A percentile compares a stretch with the other conserved stretches of the same genome.
phyloP scores from a whole-genome alignment of 257 asterid species.

The Fraxinus anomala region DNA sequence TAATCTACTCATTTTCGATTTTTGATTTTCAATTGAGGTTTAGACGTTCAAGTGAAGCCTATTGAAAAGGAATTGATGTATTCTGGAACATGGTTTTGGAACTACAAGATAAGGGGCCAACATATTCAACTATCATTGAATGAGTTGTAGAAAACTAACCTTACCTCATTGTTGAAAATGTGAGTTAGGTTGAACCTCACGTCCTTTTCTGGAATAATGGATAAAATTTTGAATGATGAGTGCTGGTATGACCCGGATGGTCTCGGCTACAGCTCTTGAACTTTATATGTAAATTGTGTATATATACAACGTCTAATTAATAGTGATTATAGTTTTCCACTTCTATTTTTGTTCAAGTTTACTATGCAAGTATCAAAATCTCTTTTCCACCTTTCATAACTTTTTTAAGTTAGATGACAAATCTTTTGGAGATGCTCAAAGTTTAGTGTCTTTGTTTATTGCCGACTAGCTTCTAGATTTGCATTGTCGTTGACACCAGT shows the following conservation, averaged over 20 bases:
- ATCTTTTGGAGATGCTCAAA: not conserved
- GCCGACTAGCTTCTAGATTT: not conserved
- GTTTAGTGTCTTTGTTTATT: not conserved
- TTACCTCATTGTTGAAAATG: slow-evolving; percentile 31
- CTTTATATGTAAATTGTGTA: slow-evolving; percentile 29
- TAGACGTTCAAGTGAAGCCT: slow-evolving; percentile 58
- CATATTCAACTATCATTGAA: slow-evolving; percentile 69
- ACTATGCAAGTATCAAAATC: not conserved
- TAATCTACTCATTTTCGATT: not conserved
- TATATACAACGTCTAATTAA: not conserved
- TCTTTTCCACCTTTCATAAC: not conserved
- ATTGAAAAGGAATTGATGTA: slow-evolving; percentile 67
- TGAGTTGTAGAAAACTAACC: slow-evolving; percentile 44
- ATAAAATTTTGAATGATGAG: not conserved
- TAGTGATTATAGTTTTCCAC: not conserved
- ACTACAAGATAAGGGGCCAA: slow-evolving; percentile 58
- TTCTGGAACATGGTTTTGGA: slow-evolving; percentile 93
- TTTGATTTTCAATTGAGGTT: slow-evolving; percentile 45
- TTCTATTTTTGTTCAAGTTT: not conserved
- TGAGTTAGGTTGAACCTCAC: slow-evolving; percentile 50
- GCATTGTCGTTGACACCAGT: not conserved
- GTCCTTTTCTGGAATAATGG: not conserved
- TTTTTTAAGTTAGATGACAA: not conserved
- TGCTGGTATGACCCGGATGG: not conserved
- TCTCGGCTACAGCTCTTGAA: slow-evolving; percentile 15